Base-by-base conservation (phyloP, 2,329 filamentous ascomycete genomes). In the Verticillium zaregamsianum region DNA sequence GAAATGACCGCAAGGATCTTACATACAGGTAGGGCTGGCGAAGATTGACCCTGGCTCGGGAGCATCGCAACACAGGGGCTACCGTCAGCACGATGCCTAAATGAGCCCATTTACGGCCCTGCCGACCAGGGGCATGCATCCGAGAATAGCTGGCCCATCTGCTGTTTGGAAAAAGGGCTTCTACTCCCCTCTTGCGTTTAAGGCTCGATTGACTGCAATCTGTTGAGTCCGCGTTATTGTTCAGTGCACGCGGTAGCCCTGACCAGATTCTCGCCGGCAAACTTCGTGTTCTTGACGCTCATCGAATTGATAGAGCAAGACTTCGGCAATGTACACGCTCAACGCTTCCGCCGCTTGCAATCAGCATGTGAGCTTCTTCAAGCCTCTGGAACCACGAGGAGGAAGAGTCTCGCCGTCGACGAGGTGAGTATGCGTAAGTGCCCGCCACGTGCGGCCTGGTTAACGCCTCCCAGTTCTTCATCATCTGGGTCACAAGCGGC, bases 401-500 rank as follows among this genome's bases (percentile, higher is more conserved):
- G 33, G 33, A 35, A 35, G 14, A 35, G 33, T 14, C 33, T 35
- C 9, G 33, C 5, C 5, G 25, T 28, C 4, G 25, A n/a, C 39
- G 39, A 40, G 17, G 39, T 40, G 17, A 40, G 39, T 5, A 20
- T 17, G 12, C 6, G 17, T 3, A 15, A 12, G 14, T 5, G 12
- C 3, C 5, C 17, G 39, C 39, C 15, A n/a, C 17, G 39, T 7
- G 12, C 9, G 5, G 15, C 39, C 15, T 7, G 39, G 15, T 15
- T 40, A 15, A 40, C 39, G 39, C 39, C 17, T 40, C 7, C 12
- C 14, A 40, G 39, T 7, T n/a, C 39, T 6, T 40, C 17, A 4
- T 17, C 39, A 14, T 3, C 39, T 6, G 63, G 62, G 15, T 62
- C 59, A 12, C 59, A 40, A n/a, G 56, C 62, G 7, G 20, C 62